phyloP scores from a whole-genome alignment of 495 filamentous ascomycete genomes.

The Penicillium tannophilum region DNA sequence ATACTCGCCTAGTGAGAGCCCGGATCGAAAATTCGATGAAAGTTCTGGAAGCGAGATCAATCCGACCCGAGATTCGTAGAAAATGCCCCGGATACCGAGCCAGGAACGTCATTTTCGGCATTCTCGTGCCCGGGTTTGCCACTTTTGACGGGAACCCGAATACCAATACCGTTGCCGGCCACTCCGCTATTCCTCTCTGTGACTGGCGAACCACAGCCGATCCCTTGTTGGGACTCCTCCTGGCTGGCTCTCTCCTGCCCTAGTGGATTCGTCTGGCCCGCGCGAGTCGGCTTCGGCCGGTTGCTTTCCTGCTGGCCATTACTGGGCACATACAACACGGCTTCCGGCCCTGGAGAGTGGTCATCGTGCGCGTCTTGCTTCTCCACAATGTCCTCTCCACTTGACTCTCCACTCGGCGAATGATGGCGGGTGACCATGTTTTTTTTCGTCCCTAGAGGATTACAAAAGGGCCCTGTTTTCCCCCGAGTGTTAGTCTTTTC shows the following conservation, averaged over 20 bases:
- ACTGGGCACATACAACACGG: neutral
- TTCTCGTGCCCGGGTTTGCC: slow-evolving; percentile 19
- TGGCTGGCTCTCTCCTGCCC: slow-evolving; percentile 22
- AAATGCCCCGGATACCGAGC: slow-evolving; percentile 18
- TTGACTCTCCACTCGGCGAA: slow-evolving; percentile 6
- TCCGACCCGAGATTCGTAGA: slow-evolving; percentile 12
- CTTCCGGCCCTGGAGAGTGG: slow-evolving; percentile 8
- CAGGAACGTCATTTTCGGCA: slow-evolving; percentile 16
- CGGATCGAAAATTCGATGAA: neutral
- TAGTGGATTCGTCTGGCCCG: slow-evolving; percentile 19
- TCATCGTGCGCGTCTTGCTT: slow-evolving; percentile 13
- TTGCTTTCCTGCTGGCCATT: slow-evolving; percentile 6
- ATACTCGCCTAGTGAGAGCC: neutral
- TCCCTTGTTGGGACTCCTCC: slow-evolving; percentile 15
- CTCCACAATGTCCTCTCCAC: slow-evolving; percentile 30
- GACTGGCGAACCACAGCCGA: slow-evolving; percentile 29
- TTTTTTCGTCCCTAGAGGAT: slow-evolving; percentile 4
- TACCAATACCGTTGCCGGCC: slow-evolving; percentile 10
- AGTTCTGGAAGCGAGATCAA: slow-evolving; percentile 2
- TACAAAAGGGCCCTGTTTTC: slow-evolving; percentile 29
- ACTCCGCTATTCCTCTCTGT: slow-evolving; percentile 20
- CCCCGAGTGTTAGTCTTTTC: neutral
- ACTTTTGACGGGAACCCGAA: slow-evolving; percentile 15
- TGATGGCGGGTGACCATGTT: slow-evolving; percentile 9
- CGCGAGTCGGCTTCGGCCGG: slow-evolving; percentile 25